Conservation (phyloP, 2,329 filamentous ascomycete genomes). For the Beauveria sp. region DNA sequence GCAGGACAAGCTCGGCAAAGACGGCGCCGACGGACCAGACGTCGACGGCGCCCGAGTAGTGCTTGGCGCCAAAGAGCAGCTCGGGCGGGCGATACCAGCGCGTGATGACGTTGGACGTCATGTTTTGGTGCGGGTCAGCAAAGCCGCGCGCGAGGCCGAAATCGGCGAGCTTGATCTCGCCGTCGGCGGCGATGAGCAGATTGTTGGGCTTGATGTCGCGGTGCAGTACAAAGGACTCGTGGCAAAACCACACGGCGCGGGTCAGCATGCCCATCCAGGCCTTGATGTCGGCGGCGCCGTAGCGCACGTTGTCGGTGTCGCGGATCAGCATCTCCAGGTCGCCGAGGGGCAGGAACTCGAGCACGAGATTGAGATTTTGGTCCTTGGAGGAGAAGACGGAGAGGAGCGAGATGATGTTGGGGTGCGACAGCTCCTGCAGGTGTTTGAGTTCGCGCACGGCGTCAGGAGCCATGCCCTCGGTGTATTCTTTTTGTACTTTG, state of each 20-base stretch:
- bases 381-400: slow-evolving; percentile 94
- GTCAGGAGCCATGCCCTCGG: slow-evolving; percentile 88
- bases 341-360: slow-evolving; percentile 88
- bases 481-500: slow-evolving; percentile 78
- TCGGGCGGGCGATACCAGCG: slow-evolving; percentile 95
- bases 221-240: slow-evolving; percentile 88
- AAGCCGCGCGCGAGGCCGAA: slow-evolving; percentile 90
- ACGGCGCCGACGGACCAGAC: slow-evolving; percentile 91
- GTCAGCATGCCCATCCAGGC: slow-evolving; percentile 98
- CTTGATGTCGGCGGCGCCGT: slow-evolving; percentile 87
- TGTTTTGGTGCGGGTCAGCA: slow-evolving; percentile 76
- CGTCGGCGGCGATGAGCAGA: slow-evolving; percentile 84
- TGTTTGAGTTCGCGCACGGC: slow-evolving; percentile 94
- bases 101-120: slow-evolving; percentile 94
- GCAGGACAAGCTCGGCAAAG: slow-evolving; percentile 81
- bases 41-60: slow-evolving; percentile 87
- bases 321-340: slow-evolving; percentile 93
- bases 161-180: slow-evolving; percentile 92
- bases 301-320: slow-evolving; percentile 69
- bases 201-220: slow-evolving; percentile 99
- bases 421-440: slow-evolving; percentile 86
- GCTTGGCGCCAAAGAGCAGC: slow-evolving; percentile 79
- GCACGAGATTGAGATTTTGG: slow-evolving; percentile 91
- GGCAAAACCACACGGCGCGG: slow-evolving; percentile 91
- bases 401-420: slow-evolving; percentile 89